A percentile compares a stretch with the other conserved stretches of the same genome.
These are phyloP conservation scores for Coffea humblotiana DNA, from an alignment of 305 asterid species.

Conservation along the genomic window DNA sequence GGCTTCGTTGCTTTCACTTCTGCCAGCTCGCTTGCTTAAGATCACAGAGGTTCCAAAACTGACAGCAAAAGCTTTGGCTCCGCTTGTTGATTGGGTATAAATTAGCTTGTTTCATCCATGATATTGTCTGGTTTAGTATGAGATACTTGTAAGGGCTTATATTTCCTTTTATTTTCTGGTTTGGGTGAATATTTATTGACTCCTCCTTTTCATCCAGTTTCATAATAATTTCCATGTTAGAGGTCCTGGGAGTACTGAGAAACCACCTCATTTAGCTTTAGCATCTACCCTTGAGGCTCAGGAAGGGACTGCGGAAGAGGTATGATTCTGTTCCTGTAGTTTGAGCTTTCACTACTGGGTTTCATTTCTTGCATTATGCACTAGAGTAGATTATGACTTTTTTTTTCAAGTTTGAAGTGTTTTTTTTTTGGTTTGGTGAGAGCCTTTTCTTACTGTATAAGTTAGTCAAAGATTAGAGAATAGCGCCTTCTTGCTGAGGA, in stretches of 20 bases:
- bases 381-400: not conserved
- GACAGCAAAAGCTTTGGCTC: slow-evolving; percentile 60
- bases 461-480: not conserved
- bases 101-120: slow-evolving; percentile 11
- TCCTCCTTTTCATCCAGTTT: slow-evolving; percentile 43
- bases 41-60: slow-evolving; percentile 57
- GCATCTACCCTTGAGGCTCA: slow-evolving; percentile 72
- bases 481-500: slow-evolving; percentile 4
- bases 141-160: not conserved
- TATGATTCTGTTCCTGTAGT: slow-evolving; percentile 30
- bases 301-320: slow-evolving; percentile 89
- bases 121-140: not conserved
- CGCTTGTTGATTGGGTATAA: slow-evolving; percentile 83
- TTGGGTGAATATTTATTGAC: not conserved
- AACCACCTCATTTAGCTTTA: slow-evolving; percentile 61
- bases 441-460: not conserved
- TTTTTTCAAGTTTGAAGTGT: not conserved
- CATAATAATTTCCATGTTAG: slow-evolving; percentile 60
- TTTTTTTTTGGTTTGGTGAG: not conserved
- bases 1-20: slow-evolving; percentile 90
- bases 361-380: not conserved
- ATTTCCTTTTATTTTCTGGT: not conserved
- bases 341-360: not conserved
- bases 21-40: slow-evolving; percentile 73
- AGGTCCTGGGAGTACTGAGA: slow-evolving; percentile 53